These are phyloP conservation scores for Trametes polyzona DNA, from an alignment of 1,284 basidiomycete genomes.

Conservation along the genomic window DNA sequence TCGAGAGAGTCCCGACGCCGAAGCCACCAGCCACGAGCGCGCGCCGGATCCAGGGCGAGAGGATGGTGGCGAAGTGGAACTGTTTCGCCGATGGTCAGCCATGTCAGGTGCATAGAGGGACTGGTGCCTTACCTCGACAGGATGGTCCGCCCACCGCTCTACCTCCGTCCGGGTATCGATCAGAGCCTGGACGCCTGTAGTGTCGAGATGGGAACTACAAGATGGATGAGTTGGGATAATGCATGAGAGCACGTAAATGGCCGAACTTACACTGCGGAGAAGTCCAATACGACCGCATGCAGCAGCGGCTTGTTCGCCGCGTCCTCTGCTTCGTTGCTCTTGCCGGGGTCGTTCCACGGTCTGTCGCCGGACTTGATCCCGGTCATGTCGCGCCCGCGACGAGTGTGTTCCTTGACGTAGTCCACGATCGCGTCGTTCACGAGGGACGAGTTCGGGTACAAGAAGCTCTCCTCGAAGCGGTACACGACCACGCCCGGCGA, in stretches of 20 bases:
- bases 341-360: conserved; percentile 91
- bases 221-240: background rate
- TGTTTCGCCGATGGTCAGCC: conserved; percentile 2
- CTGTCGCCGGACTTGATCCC: conserved; percentile 70
- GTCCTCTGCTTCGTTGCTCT: conserved; percentile 44
- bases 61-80: conserved; percentile 87
- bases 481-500: conserved; percentile 89
- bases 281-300: conserved; percentile 89
- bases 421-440: conserved; percentile 81
- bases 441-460: conserved; percentile 90
- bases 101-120: too few relatives aligned
- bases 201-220: conserved; percentile 73
- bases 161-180: conserved; percentile 87
- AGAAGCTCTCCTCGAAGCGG: conserved; percentile 90
- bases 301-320: conserved; percentile 69
- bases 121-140: conserved; percentile 57
- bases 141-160: conserved; percentile 82
- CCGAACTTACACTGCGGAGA: conserved; percentile 74
- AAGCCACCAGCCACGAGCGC: conserved; percentile 88
- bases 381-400: conserved; percentile 75
- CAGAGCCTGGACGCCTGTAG: conserved; percentile 88
- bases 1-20: conserved; percentile 54
- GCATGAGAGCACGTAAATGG: background rate
- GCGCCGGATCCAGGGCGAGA: conserved; percentile 92
- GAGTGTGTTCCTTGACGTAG: conserved; percentile 78